These are phyloP conservation scores for Sicyos edulis DNA, from an alignment of 306 rosid genomes.

Conservation along the genomic window DNA sequence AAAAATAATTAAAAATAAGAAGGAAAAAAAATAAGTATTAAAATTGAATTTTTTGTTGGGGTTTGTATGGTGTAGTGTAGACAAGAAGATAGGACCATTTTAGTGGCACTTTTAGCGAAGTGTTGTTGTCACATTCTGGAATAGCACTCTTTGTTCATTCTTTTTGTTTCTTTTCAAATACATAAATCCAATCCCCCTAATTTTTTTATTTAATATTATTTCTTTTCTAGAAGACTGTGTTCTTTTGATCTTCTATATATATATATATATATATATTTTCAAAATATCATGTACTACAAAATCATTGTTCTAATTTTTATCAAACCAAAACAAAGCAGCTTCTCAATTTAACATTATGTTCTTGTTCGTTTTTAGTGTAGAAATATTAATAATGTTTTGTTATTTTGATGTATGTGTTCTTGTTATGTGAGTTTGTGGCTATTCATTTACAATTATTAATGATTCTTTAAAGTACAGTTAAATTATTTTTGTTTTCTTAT, in stretches of 20 bases:
- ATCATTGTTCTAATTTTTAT: not conserved
- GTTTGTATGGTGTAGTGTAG: constrained; percentile 1
- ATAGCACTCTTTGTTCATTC: constrained; percentile 11
- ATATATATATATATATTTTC: not conserved
- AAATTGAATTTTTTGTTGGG: not conserved
- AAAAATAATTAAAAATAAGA: too few relatives aligned
- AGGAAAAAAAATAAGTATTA: not conserved
- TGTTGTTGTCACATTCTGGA: not conserved
- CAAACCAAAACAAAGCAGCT: not conserved
- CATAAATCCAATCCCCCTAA: not conserved
- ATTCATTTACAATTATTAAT: not conserved
- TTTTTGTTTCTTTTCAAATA: constrained; percentile 11
- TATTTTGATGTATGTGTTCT: not conserved
- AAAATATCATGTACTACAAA: not conserved
- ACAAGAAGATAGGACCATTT: constrained; percentile 13
- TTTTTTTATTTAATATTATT: not conserved
- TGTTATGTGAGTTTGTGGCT: not conserved
- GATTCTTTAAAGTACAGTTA: not conserved
- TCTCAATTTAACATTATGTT: not conserved
- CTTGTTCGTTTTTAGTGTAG: not conserved
- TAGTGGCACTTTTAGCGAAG: constrained; percentile 11
- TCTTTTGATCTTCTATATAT: not conserved
- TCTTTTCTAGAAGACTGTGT: not conserved
- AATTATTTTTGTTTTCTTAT: not conserved
- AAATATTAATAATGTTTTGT: not conserved